Evolutionary conservation across 768 basidiomycete genomes (phyloP).

Genomic region (Kwoniella pini): DNA sequence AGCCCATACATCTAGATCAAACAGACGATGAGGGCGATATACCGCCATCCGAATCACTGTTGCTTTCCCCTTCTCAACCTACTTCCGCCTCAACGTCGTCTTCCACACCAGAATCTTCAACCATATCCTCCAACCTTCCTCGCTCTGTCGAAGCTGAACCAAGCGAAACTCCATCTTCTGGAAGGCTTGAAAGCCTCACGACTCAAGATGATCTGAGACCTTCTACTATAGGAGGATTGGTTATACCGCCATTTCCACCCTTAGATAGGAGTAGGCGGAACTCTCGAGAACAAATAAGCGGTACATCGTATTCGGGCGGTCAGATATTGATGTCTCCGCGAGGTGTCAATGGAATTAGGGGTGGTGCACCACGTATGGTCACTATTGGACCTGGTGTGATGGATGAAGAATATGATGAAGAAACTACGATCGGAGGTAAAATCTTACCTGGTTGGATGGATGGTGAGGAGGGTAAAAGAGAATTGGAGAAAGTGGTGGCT

Average conservation of each 20-base stretch:
- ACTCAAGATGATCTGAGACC: constrained; percentile 28
- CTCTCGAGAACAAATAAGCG: not conserved
- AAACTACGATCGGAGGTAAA: constrained; percentile 53
- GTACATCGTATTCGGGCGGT: constrained; percentile 5
- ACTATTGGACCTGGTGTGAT: constrained; percentile 3
- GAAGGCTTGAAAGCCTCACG: constrained; percentile 10
- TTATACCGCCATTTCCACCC: constrained; percentile 52
- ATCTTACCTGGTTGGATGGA: constrained; percentile 46
- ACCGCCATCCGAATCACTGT: constrained; percentile 28
- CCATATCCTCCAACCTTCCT: not conserved
- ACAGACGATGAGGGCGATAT: constrained; percentile 8
- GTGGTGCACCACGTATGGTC: constrained; percentile 4
- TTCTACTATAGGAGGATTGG: constrained; percentile 48
- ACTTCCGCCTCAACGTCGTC: constrained; percentile 3
- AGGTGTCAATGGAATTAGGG: constrained; percentile 16
- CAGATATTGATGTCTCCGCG: constrained; percentile 1
- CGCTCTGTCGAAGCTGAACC: constrained; percentile 26
- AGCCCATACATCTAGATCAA: not conserved
- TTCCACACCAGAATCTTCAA: constrained; percentile 10
- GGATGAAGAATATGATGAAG: constrained; percentile 44
- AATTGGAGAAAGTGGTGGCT: constrained; percentile 37
- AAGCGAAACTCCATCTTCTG: constrained; percentile 6
- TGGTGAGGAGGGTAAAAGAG: constrained; percentile 42
- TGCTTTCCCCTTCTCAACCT: constrained; percentile 28
- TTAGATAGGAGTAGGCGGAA: constrained; percentile 30